phyloP scores from a whole-genome alignment of 495 filamentous ascomycete genomes.

The Neurospora cerealis region DNA sequence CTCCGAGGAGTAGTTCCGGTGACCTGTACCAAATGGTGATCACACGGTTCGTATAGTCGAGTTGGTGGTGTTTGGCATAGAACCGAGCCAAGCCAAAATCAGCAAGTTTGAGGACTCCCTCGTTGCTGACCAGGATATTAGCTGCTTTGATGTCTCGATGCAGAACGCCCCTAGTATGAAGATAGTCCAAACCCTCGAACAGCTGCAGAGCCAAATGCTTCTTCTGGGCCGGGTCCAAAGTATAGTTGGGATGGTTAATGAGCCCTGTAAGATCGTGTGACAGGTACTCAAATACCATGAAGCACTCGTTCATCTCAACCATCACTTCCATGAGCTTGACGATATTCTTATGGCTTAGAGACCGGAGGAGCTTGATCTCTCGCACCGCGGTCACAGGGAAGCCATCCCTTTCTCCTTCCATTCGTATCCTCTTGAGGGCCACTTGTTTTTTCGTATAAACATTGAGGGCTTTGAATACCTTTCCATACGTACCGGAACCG shows the following conservation, averaged over 20 bases:
- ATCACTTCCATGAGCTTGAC: constrained; percentile 89
- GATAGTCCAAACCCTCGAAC: constrained; percentile 88
- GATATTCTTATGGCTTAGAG: constrained; percentile 83
- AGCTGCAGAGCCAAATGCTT: constrained; percentile 91
- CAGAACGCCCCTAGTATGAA: constrained; percentile 85
- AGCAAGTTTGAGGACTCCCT: constrained; percentile 81
- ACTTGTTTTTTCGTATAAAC: constrained; percentile 87
- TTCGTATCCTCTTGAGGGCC: constrained; percentile 75
- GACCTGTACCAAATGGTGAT: constrained; percentile 97
- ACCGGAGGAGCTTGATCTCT: constrained; percentile 93
- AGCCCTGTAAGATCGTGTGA: constrained; percentile 68
- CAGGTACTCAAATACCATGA: constrained; percentile 99
- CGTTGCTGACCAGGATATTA: constrained; percentile 87
- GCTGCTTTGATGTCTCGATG: constrained; percentile 94
- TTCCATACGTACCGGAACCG: constrained; percentile 88
- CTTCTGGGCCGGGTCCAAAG: constrained; percentile 75
- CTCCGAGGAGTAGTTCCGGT: constrained; percentile 85
- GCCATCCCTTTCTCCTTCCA: constrained; percentile 96
- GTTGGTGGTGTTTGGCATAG: constrained; percentile 80
- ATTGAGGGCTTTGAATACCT: constrained; percentile 97
- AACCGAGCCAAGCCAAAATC: constrained; percentile 98
- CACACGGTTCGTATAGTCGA: constrained; percentile 98
- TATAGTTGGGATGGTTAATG: constrained; percentile 90
- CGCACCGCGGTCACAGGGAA: constrained; percentile 95
- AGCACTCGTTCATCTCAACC: constrained; percentile 97